Evolutionary conservation across 768 basidiomycete species (phyloP).

Genomic region (Favolaschia claudopus): DNA sequence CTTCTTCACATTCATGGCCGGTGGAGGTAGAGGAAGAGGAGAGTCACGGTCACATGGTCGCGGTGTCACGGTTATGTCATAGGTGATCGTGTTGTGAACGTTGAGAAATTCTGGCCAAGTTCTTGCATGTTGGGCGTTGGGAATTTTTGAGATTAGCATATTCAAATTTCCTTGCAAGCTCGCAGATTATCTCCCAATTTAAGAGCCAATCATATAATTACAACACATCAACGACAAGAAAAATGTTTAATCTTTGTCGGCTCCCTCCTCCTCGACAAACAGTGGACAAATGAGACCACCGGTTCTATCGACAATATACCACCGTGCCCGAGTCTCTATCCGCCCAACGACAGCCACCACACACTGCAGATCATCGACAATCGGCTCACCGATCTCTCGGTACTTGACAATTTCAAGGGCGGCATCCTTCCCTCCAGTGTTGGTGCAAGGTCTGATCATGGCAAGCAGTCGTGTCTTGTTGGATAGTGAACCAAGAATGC

Average conservation of each 20-base stretch:
- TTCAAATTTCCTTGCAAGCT: too few species aligned
- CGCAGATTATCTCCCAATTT: too few species aligned
- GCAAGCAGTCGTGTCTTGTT: background rate
- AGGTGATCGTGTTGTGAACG: too few species aligned
- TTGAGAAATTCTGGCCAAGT: too few species aligned
- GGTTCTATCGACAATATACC: constrained; percentile 1
- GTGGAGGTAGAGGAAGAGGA: too few species aligned
- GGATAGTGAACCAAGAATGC: background rate
- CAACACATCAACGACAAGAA: too few species aligned
- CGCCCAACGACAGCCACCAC: background rate
- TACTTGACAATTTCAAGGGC: background rate
- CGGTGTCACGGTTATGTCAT: too few species aligned
- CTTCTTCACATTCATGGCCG: too few species aligned
- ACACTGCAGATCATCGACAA: background rate
- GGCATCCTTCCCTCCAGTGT: background rate
- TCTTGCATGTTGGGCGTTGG: too few species aligned
- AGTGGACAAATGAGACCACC: background rate
- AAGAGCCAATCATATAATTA: too few species aligned
- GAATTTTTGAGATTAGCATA: too few species aligned
- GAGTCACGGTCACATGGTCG: too few species aligned
- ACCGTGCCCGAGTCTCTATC: background rate
- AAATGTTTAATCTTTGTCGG: background rate
- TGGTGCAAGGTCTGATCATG: background rate
- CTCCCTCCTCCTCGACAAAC: background rate
- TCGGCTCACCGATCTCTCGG: background rate